phyloP scores from a whole-genome alignment of 1,284 basidiomycete genomes.

The Spongiforma sp. region DNA sequence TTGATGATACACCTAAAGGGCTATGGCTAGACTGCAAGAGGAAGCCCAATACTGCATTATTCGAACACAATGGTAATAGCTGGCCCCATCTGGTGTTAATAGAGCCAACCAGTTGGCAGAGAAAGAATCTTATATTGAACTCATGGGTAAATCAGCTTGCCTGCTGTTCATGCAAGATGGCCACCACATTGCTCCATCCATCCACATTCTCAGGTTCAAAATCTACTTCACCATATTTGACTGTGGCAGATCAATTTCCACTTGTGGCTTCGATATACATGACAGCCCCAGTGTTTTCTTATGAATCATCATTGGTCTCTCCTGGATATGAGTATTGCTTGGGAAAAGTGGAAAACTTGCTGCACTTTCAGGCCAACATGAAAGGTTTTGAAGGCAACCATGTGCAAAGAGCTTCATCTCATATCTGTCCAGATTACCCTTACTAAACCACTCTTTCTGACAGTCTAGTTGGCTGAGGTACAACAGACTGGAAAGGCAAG shows the following conservation, averaged over 20 bases:
- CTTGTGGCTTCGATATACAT: not conserved
- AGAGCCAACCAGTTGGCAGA: not conserved
- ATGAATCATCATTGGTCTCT: not conserved
- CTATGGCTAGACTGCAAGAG: not conserved
- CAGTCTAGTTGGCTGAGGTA: not conserved
- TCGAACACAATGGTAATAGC: not conserved
- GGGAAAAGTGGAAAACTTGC: not conserved
- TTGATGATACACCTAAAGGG: not conserved
- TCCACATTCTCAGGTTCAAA: not conserved
- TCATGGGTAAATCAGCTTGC: not conserved
- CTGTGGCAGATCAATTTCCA: not conserved
- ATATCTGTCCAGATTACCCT: not conserved
- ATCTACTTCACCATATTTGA: not conserved
- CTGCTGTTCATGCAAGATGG: not conserved
- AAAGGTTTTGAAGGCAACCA: not conserved
- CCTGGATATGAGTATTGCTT: not conserved
- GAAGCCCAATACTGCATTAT: not conserved
- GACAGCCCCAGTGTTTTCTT: not conserved
- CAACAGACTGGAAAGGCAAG: not conserved
- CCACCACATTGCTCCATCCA: not conserved
- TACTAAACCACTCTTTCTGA: conserved; percentile 1
- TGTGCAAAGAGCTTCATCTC: not conserved
- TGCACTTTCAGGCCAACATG: not conserved
- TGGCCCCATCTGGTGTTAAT: not conserved
- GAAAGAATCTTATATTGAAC: not conserved